phyloP scores from a whole-genome alignment of 108 stramenopile genomes.

The Skeletonema tropicum region DNA sequence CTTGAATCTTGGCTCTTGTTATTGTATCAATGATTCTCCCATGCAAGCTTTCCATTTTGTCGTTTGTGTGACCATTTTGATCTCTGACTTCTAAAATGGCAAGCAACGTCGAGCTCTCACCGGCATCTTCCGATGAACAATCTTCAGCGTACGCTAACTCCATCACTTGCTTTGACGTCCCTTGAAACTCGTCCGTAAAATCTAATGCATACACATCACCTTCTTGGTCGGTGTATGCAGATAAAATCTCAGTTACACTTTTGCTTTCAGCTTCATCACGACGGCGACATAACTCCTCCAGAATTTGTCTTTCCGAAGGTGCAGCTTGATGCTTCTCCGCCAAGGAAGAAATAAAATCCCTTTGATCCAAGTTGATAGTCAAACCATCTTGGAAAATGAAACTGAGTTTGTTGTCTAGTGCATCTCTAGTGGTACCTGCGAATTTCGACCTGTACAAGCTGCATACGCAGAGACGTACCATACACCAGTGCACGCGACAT shows the following conservation, averaged over 20 bases:
- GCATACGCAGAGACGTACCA: conserved; percentile 71
- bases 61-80: neutral
- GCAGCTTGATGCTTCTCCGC: conserved; percentile 80
- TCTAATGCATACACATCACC: conserved; percentile 6
- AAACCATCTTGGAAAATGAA: conserved; percentile 65
- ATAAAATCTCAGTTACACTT: neutral
- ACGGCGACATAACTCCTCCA: conserved; percentile 52
- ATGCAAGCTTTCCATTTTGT: neutral
- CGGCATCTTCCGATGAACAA: neutral
- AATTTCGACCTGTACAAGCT: conserved; percentile 75
- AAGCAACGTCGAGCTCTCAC: neutral
- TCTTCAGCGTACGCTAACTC: conserved; percentile 5
- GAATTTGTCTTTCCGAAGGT: conserved; percentile 74
- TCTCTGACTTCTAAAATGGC: neutral
- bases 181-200: neutral
- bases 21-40: conserved; percentile 7
- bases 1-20: neutral
- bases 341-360: conserved; percentile 56
- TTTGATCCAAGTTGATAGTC: conserved; percentile 50
- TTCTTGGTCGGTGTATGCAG: neutral
- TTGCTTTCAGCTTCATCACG: conserved; percentile 11
- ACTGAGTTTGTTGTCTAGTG: conserved; percentile 50
- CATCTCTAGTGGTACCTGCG: conserved; percentile 30
- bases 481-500: conserved; percentile 62
- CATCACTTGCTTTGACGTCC: conserved; percentile 1